Evolutionary conservation across 75 land plant species (phyloP), one percentile per base, ranked within the genome.

Genomic region (Chamaecyparis obtusa): DNA sequence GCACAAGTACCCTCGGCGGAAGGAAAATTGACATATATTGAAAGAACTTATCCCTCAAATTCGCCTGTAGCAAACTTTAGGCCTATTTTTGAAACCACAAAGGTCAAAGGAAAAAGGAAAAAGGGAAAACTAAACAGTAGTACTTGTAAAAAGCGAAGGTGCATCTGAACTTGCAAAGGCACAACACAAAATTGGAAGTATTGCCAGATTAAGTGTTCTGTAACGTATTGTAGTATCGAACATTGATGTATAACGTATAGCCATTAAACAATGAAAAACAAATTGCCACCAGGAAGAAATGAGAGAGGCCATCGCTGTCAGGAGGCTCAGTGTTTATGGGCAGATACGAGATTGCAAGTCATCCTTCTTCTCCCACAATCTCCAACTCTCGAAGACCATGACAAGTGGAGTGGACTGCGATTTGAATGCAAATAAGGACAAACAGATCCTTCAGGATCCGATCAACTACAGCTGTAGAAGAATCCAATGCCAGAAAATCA

Each of bases 401-500:
- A 35, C 32, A 39, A 36, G 17, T 3, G 80, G 21, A 77, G 9
- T 36, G 43, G 43, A 77, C 76, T 74, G 76, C 36, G 15, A 74
- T 74, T 74, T 33, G 36, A 74, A 74, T 74, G 36, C 76, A 35
- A 35, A 35, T 35, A 36, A 74, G 76, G 32, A 74, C 36, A 74
- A 14, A 11, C 54, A 51, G 15, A 51, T 51, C 54, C 54, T 51
- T 51, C 54, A 51, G 80, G 16, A 15, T 35, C 43, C 24, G 46
- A 79, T 79, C 46, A 43, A 44, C 27, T 80, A 43, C 46, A 80
- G 30, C 24, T 24, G 48, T 80, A 10, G 83, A 80, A 80, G 83
- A 80, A 80, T 80, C 83, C 83, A 80, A 80, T 44, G 83, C 83
- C n/a, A 80, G 27, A 44, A 80, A 44, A 44, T 78, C n/a, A 44